Evolutionary conservation across 2,329 filamentous ascomycete species (phyloP).

Genomic region (Dactylellina leptospora): DNA sequence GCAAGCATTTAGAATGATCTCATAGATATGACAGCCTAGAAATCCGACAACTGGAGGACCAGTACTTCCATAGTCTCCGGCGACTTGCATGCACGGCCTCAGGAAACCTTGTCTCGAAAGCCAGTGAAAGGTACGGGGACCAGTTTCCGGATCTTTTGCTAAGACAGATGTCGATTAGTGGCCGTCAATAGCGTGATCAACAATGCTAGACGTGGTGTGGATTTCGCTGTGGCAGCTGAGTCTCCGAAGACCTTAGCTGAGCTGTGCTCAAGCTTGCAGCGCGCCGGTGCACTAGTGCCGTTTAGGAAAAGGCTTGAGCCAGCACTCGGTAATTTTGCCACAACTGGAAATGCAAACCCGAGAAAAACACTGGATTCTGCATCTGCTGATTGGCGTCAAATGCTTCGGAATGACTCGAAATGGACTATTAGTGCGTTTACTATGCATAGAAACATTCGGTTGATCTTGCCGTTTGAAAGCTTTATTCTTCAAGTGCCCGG

Average conservation of each 20-base stretch:
- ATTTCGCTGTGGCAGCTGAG: slow-evolving; percentile 39
- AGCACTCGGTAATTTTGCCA: slow-evolving; percentile 48
- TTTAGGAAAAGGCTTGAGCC: slow-evolving; percentile 6
- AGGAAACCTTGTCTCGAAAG: too few species aligned
- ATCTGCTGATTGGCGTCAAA: slow-evolving; percentile 17
- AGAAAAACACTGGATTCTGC: slow-evolving; percentile 28
- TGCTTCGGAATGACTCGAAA: slow-evolving; percentile 23
- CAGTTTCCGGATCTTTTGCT: slow-evolving; percentile 8
- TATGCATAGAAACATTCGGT: slow-evolving; percentile 17
- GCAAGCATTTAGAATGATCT: slow-evolving; percentile 15
- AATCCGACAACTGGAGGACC: background rate
- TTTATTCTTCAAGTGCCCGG: background rate
- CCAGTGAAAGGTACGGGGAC: too few species aligned
- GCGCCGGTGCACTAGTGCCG: slow-evolving; percentile 12
- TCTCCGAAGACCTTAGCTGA: slow-evolving; percentile 38
- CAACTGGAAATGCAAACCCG: slow-evolving; percentile 39
- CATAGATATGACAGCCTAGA: slow-evolving; percentile 12
- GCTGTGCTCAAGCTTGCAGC: slow-evolving; percentile 32
- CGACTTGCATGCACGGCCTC: too few species aligned
- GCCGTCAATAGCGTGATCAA: slow-evolving; percentile 20
- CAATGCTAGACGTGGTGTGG: slow-evolving; percentile 17
- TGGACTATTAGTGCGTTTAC: slow-evolving; percentile 18
- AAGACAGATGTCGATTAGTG: background rate
- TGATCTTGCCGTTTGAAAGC: slow-evolving; percentile 25
- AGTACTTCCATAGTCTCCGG: too few species aligned